phyloP scores from a whole-genome alignment of 345 rosid species.

The Citrus medica region DNA sequence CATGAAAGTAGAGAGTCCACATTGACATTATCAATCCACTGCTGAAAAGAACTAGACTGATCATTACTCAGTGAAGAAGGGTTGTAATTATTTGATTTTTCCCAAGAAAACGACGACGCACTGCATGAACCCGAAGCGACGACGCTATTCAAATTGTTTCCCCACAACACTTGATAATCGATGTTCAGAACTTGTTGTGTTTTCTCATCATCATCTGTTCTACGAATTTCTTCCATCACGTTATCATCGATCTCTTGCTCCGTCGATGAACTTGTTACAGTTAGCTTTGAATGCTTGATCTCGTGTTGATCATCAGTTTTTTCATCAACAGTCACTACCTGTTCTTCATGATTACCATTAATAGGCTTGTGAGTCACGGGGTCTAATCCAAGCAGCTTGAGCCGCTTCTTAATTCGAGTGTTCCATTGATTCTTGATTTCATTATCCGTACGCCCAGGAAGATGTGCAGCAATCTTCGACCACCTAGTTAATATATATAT shows the following conservation, averaged over 20 bases:
- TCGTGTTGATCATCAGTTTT: background rate
- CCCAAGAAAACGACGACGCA: slow-evolving; percentile 26
- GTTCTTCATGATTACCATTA: background rate
- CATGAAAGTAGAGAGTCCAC: slow-evolving; percentile 60
- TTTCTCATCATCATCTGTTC: background rate
- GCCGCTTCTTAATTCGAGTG: slow-evolving; percentile 76
- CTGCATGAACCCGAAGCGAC: slow-evolving; percentile 18
- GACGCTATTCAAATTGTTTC: too few species aligned
- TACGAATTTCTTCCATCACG: too few species aligned
- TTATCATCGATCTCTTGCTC: background rate
- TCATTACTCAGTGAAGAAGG: slow-evolving; percentile 17
- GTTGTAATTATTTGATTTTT: slow-evolving; percentile 27
- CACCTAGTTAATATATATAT: slow-evolving; percentile 40
- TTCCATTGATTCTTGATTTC: slow-evolving; percentile 98
- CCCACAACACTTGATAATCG: background rate
- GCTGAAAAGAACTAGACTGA: slow-evolving; percentile 23
- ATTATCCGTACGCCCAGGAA: slow-evolving; percentile 90
- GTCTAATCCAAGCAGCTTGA: slow-evolving; percentile 63
- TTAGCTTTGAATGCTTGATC: too few species aligned
- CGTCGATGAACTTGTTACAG: background rate
- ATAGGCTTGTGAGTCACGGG: slow-evolving; percentile 59
- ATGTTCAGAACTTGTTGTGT: background rate
- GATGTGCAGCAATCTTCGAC: slow-evolving; percentile 91
- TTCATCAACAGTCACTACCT: too few species aligned
- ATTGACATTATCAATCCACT: slow-evolving; percentile 51